phyloP scores from a whole-genome alignment of 306 rosid genomes.

The Alnus glutinosa region DNA sequence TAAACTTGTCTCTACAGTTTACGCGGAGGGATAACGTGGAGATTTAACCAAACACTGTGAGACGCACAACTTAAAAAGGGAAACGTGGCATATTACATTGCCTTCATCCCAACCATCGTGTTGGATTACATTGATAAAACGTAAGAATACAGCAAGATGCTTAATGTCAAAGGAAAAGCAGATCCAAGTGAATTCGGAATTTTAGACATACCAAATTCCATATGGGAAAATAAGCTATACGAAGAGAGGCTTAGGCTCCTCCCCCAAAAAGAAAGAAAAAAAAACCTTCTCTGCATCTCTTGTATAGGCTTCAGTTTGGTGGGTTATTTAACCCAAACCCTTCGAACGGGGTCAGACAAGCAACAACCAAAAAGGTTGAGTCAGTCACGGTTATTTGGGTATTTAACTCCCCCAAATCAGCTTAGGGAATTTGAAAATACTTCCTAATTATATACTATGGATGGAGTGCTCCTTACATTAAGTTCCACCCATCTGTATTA shows the following conservation, averaged over 20 bases:
- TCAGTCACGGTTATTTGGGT: conserved; percentile 32
- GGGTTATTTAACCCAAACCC: conserved; percentile 19
- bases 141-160: not conserved
- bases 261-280: not conserved
- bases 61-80: not conserved
- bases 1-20: too few species aligned
- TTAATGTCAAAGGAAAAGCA: not conserved
- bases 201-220: not conserved
- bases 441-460: conserved; percentile 1
- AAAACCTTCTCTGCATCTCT: not conserved
- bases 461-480: conserved; percentile 18
- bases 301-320: conserved; percentile 14
- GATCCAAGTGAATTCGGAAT: not conserved
- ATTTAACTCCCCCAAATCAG: conserved; percentile 27
- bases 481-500: conserved; percentile 57
- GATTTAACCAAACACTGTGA: too few species aligned
- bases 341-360: conserved; percentile 33
- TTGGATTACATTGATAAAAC: not conserved
- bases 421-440: conserved; percentile 11
- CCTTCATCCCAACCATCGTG: not conserved
- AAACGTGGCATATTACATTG: not conserved
- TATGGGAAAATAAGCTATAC: not conserved
- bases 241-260: not conserved
- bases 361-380: conserved; percentile 29
- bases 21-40: too few species aligned